A percentile compares a stretch with the other conserved stretches of the same genome.
phyloP scores from a whole-genome alignment of 1,284 basidiomycete species.

The Cryptococcus deneoformans region DNA sequence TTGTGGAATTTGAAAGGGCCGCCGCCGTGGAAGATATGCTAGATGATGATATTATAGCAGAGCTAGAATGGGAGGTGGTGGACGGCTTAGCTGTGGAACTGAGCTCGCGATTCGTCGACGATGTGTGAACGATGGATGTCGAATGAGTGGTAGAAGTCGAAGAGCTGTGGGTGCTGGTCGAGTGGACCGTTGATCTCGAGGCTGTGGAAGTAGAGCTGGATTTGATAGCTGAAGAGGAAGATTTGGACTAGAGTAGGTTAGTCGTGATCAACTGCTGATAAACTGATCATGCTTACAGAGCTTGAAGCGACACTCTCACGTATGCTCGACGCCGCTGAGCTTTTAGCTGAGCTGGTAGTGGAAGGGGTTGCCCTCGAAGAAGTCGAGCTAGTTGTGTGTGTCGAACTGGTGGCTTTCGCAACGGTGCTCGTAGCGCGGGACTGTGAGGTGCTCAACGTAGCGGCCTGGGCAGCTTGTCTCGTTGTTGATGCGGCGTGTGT shows the following conservation, averaged over 20 bases:
- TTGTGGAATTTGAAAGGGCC: constrained; percentile 1
- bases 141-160: constrained; percentile 6
- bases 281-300: neutral
- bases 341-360: neutral
- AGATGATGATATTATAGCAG: neutral
- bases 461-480: constrained; percentile 14
- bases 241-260: neutral
- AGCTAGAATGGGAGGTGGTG: constrained; percentile 5
- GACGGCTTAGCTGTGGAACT: neutral
- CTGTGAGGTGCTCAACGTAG: neutral
- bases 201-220: constrained; percentile 5
- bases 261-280: neutral
- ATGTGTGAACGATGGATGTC: constrained; percentile 1
- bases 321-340: neutral
- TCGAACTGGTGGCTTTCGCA: neutral
- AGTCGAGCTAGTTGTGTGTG: neutral
- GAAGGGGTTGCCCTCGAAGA: neutral
- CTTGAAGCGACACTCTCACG: neutral
- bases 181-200: constrained; percentile 4
- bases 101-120: neutral
- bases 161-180: constrained; percentile 1
- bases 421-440: neutral
- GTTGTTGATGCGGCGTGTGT: constrained; percentile 1
- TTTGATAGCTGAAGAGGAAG: constrained; percentile 6
- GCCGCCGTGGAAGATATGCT: constrained; percentile 4